These are phyloP conservation scores for Escovopsis sp. DNA, from an alignment of 2,329 filamentous ascomycete genomes.

Conservation along the genomic window DNA sequence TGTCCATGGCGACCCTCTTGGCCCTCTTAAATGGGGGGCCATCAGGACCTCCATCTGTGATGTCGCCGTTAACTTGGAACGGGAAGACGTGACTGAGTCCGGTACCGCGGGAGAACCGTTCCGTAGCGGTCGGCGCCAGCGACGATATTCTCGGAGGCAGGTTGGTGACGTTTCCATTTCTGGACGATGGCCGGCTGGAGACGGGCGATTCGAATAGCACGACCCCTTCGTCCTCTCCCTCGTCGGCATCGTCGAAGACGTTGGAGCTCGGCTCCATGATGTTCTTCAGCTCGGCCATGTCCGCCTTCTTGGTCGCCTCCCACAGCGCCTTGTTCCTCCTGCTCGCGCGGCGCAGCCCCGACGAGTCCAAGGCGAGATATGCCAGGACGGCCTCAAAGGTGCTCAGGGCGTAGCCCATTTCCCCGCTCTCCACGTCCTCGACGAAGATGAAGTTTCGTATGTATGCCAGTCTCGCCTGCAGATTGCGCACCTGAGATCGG, in stretches of 20 bases:
- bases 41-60: constrained; percentile 14
- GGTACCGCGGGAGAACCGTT: constrained; percentile 39
- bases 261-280: constrained; percentile 61
- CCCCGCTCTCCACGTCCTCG: constrained; percentile 90
- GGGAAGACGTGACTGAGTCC: constrained; percentile 78
- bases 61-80: constrained; percentile 49
- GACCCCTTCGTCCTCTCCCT: constrained; percentile 32
- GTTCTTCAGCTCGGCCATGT: constrained; percentile 56
- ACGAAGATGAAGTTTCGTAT: constrained; percentile 97
- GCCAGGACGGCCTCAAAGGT: constrained; percentile 89
- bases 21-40: constrained; percentile 31
- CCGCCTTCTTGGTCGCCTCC: constrained; percentile 70
- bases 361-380: constrained; percentile 73
- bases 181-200: constrained; percentile 30
- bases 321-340: constrained; percentile 74
- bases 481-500: constrained; percentile 69
- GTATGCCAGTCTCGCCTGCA: constrained; percentile 82
- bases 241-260: constrained; percentile 31
- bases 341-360: constrained; percentile 69
- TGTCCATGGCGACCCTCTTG: constrained; percentile 82
- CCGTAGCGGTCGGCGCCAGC: constrained; percentile 25
- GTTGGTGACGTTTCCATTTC: constrained; percentile 33
- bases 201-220: constrained; percentile 24
- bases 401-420: constrained; percentile 90
- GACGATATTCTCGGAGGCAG: constrained; percentile 30